Evolutionary conservation across 1,284 basidiomycete species (phyloP), one percentile per base, ranked within the genome.

Genomic region (Ceratobasidium sp.): DNA sequence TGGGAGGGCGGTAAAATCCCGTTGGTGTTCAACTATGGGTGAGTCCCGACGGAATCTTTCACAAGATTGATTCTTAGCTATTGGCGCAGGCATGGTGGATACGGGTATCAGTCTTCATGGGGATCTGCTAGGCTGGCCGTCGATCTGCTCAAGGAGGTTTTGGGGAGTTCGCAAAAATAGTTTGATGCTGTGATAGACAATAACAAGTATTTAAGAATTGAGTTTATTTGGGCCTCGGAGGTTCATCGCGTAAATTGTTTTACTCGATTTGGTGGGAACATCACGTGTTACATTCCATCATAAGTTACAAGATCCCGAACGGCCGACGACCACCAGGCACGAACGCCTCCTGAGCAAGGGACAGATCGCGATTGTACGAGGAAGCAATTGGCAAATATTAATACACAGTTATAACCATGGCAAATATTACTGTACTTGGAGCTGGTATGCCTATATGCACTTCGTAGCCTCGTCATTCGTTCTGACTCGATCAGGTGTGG

Each of bases 91-190:
- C 86, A 86, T 76, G 86, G 86, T 23, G 86, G 89, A 2, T 85
- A 85, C 73, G 91, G 91, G 2, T 92, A 87, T 77, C 89, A 90
- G 76, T 83, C 85, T 18, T 90, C 89, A 0, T 92, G 90, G 89
- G 91, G 88, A 1, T 88, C 88, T 0, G 90, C 91, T 1, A 80
- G 81, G 32, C 75, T 85, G n/a, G 89, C 86, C 0, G 76, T 87
- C 2, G 80, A 82, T n/a, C 78, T 92, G 21, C 78, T 92, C 70
- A 83, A 39, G 34, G 30, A 65, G 14, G 73, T 55, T 26, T 41
- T 74, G 48, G 10, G 16, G 5, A 45, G 18, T 45, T 3, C 43
- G 43, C 36, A 5, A 39, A 39, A 39, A 36, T 58, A 39, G n/a
- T n/a, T n/a, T n/a, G n/a, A n/a, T n/a, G n/a, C n/a, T n/a, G n/a